Evolutionary conservation across 148 eudicot species (phyloP).

Genomic region (Rhododendron ferrugineum): DNA sequence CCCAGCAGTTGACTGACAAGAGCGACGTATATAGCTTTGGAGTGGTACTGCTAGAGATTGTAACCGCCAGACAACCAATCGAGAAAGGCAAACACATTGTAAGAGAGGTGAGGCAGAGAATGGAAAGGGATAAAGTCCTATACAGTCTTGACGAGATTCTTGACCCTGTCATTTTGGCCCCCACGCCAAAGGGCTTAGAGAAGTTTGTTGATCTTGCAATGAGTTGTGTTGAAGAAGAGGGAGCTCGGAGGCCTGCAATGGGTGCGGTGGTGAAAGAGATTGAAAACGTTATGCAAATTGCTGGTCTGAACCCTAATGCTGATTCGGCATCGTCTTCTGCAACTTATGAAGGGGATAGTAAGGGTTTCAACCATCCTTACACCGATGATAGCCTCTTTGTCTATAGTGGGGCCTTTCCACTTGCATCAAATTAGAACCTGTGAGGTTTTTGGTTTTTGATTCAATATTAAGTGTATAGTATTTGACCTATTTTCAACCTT

Average conservation of each 20-base stretch:
- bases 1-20: neutral
- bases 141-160: slow-evolving; percentile 44
- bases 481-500: neutral
- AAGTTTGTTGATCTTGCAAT: slow-evolving; percentile 54
- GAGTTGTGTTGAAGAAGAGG: slow-evolving; percentile 64
- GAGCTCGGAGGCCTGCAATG: slow-evolving; percentile 54
- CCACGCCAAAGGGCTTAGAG: slow-evolving; percentile 43
- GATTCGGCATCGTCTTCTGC: slow-evolving; percentile 54
- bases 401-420: slow-evolving; percentile 23
- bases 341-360: slow-evolving; percentile 30
- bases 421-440: slow-evolving; percentile 19
- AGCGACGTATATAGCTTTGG: slow-evolving; percentile 21
- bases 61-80: slow-evolving; percentile 61
- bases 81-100: slow-evolving; percentile 64
- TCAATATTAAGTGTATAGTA: neutral
- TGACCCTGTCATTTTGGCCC: slow-evolving; percentile 36
- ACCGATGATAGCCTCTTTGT: slow-evolving; percentile 38
- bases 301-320: slow-evolving; percentile 56
- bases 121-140: slow-evolving; percentile 42
- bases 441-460: slow-evolving; percentile 1
- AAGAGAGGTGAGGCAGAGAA: slow-evolving; percentile 32
- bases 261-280: slow-evolving; percentile 72
- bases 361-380: slow-evolving; percentile 38
- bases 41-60: slow-evolving; percentile 32
- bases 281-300: slow-evolving; percentile 49